Percentiles rank a stretch among this genome's conserved stretches.
Conservation (phyloP, 495 filamentous ascomycete species). For the Recurvomyces mirabilis region DNA sequence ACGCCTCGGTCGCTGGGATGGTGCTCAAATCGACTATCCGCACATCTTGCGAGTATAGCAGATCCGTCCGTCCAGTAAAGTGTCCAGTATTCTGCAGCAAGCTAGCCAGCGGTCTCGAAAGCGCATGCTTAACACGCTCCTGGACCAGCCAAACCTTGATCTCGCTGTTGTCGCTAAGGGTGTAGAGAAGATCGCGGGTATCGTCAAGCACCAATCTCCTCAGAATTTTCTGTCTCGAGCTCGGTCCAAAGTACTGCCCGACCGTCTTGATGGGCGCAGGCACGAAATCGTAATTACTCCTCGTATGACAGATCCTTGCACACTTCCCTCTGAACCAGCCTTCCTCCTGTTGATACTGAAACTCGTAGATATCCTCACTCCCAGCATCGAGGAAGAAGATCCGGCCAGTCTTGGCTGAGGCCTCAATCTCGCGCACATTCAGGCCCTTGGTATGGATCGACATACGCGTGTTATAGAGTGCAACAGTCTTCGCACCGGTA, state of each 20-base stretch:
- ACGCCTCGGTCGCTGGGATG: constrained; percentile 68
- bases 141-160: constrained; percentile 38
- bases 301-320: constrained; percentile 74
- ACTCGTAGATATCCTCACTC: constrained; percentile 74
- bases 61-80: constrained; percentile 57
- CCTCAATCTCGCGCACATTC: constrained; percentile 63
- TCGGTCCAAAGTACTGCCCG: neutral
- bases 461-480: constrained; percentile 79
- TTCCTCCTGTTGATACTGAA: constrained; percentile 92
- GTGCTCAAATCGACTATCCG: constrained; percentile 73
- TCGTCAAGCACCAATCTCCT: constrained; percentile 77
- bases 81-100: constrained; percentile 64
- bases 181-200: constrained; percentile 75
- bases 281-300: constrained; percentile 52
- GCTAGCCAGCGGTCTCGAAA: constrained; percentile 43
- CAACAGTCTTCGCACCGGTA: constrained; percentile 56
- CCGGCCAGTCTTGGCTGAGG: constrained; percentile 63
- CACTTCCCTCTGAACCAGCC: constrained; percentile 83
- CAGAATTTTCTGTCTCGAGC: constrained; percentile 32
- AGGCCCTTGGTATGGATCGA: constrained; percentile 56
- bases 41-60: constrained; percentile 49
- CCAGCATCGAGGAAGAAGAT: constrained; percentile 86
- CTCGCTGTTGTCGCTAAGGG: constrained; percentile 78
- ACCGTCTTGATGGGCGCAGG: constrained; percentile 6
- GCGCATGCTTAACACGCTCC: constrained; percentile 25